A percentile compares a stretch with the other conserved stretches of the same genome.
phyloP scores from a whole-genome alignment of 2,329 filamentous ascomycete genomes.

The Pyrenochaeta sp. region DNA sequence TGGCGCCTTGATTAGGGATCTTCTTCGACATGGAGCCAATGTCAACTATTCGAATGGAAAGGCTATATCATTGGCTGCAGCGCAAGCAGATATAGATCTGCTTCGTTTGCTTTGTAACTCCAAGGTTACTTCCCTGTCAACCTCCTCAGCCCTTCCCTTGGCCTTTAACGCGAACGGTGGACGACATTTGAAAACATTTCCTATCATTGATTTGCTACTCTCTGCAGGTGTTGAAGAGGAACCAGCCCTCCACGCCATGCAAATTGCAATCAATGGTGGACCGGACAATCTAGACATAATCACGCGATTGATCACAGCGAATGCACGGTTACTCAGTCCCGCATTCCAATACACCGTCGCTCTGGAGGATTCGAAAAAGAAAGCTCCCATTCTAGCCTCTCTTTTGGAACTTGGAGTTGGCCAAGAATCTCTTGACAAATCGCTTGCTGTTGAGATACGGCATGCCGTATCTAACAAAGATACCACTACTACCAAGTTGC shows the following conservation, averaged over 20 bases:
- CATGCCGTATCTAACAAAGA: slow-evolving; percentile 27
- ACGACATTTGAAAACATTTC: slow-evolving; percentile 28
- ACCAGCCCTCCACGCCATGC: slow-evolving; percentile 27
- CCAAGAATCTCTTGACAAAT: slow-evolving; percentile 38
- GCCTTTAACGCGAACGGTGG: slow-evolving; percentile 32
- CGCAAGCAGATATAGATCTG: slow-evolving; percentile 36
- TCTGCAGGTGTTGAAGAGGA: slow-evolving; percentile 31
- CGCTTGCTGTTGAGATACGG: slow-evolving; percentile 34
- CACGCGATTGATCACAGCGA: slow-evolving; percentile 31
- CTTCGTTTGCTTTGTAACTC: slow-evolving; percentile 35
- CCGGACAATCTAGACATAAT: slow-evolving; percentile 42
- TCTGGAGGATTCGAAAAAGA: slow-evolving; percentile 29
- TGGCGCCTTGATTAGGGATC: slow-evolving; percentile 31
- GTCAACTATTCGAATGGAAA: slow-evolving; percentile 35
- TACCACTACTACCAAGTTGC: slow-evolving; percentile 33
- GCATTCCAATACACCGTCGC: slow-evolving; percentile 37
- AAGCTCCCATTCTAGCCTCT: slow-evolving; percentile 32
- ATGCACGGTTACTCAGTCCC: slow-evolving; percentile 28
- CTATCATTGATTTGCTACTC: slow-evolving; percentile 39
- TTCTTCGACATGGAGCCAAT: slow-evolving; percentile 32
- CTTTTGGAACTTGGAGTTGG: slow-evolving; percentile 37
- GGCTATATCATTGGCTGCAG: slow-evolving; percentile 31
- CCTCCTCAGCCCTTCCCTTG: slow-evolving; percentile 38
- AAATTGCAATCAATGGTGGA: slow-evolving; percentile 39
- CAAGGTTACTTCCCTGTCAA: slow-evolving; percentile 24